Percentiles rank a stretch among this genome's conserved stretches.
phyloP scores from a whole-genome alignment of 1,139 yeast genomes.

The Protomyces inouyei region DNA sequence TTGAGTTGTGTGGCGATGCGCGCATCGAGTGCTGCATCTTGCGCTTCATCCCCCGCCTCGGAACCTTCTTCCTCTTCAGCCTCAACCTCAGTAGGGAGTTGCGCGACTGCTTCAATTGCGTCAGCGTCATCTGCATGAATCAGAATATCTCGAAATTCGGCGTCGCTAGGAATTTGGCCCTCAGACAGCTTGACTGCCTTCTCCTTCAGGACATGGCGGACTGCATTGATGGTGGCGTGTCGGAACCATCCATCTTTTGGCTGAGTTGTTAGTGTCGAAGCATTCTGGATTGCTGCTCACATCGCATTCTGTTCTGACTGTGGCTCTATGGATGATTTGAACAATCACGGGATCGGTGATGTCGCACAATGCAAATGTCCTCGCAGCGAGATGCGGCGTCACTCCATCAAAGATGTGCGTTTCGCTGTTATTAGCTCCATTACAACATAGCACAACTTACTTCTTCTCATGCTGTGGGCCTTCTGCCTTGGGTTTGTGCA shows the following conservation, averaged over 20 bases:
- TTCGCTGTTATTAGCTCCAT: conserved; percentile 34
- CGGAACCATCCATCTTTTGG: conserved; percentile 50
- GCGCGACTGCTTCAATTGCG: neutral
- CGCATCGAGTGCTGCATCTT: neutral
- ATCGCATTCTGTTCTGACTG: conserved; percentile 35
- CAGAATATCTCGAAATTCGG: conserved; percentile 1
- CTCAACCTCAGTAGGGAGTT: neutral
- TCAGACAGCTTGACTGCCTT: conserved; percentile 44
- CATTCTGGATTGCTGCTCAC: neutral
- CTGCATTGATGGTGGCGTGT: neutral
- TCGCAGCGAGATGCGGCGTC: conserved; percentile 55
- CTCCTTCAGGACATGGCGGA: conserved; percentile 64
- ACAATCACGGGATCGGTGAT: conserved; percentile 61
- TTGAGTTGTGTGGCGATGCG: neutral
- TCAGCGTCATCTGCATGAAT: conserved; percentile 15
- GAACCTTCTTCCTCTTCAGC: neutral
- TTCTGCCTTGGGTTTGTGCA: conserved; percentile 36
- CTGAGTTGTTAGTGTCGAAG: conserved; percentile 53
- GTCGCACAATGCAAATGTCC: conserved; percentile 79
- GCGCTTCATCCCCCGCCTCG: neutral
- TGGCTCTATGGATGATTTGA: conserved; percentile 45
- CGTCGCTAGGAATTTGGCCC: conserved; percentile 8
- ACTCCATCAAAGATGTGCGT: conserved; percentile 66
- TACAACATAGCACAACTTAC: conserved; percentile 35
- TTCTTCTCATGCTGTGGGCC: neutral